Percentiles rank a stretch among this genome's conserved stretches.
Evolutionary conservation across 345 rosid genomes (phyloP).

Genomic region (Mangifera indica): DNA sequence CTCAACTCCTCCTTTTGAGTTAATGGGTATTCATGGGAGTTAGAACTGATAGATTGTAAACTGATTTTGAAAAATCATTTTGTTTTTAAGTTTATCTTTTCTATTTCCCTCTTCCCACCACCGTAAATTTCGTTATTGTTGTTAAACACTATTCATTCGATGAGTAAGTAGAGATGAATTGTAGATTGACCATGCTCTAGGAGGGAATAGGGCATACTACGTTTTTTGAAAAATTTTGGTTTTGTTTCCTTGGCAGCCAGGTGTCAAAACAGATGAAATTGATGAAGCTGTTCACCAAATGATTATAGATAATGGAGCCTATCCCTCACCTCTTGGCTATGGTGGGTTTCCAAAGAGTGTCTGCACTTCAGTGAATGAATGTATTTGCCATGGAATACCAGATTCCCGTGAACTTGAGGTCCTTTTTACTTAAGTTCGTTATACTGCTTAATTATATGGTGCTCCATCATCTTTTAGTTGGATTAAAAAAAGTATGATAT

Average conservation of each 20-base stretch:
- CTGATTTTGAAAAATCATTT: not conserved
- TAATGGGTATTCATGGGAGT: not conserved
- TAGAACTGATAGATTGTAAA: not conserved
- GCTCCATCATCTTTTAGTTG: not conserved
- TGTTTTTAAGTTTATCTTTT: not conserved
- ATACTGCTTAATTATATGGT: not conserved
- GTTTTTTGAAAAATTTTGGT: slow-evolving; percentile 22
- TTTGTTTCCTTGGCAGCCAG: slow-evolving; percentile 66
- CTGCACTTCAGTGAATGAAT: slow-evolving; percentile 93
- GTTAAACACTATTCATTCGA: slow-evolving; percentile 5
- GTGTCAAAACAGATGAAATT: slow-evolving; percentile 80
- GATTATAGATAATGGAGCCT: slow-evolving; percentile 92
- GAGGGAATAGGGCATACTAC: not conserved
- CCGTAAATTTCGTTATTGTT: not conserved
- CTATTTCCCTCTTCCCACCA: not conserved
- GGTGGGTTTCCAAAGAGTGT: slow-evolving; percentile 98
- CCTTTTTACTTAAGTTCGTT: slow-evolving; percentile 12
- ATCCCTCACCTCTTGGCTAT: slow-evolving; percentile 97
- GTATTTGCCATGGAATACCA: slow-evolving; percentile 98
- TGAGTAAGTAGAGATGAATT: not conserved
- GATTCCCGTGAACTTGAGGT: slow-evolving; percentile 89
- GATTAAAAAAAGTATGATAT: not conserved
- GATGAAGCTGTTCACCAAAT: slow-evolving; percentile 89
- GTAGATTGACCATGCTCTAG: slow-evolving; percentile 2
- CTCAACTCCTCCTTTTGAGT: not conserved